A percentile compares a stretch with the other conserved stretches of the same genome.
Evolutionary conservation across 805 yeast species (phyloP).

Genomic region (Komagataella populi): DNA sequence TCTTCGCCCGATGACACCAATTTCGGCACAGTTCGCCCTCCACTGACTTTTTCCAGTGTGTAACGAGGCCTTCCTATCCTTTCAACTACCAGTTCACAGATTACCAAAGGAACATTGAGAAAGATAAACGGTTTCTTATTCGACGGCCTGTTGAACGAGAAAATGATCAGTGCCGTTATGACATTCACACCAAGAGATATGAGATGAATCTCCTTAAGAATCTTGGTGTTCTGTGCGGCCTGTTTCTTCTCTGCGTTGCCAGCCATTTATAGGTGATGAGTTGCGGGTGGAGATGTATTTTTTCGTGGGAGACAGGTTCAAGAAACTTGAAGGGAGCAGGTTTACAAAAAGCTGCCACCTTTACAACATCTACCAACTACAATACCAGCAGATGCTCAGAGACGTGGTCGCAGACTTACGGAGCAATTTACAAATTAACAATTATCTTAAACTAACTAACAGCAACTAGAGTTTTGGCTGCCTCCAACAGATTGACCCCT

Average conservation of each 20-base stretch:
- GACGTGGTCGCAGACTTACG: not conserved
- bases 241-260: slow-evolving; percentile 24
- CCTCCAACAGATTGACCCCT: slow-evolving; percentile 49
- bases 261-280: slow-evolving; percentile 14
- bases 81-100: slow-evolving; percentile 41
- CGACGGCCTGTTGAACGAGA: slow-evolving; percentile 29
- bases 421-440: not conserved
- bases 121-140: slow-evolving; percentile 29
- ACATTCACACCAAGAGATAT: slow-evolving; percentile 24
- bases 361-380: no score
- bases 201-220: slow-evolving; percentile 17
- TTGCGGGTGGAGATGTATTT: not conserved
- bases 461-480: slow-evolving; percentile 30
- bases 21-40: slow-evolving; percentile 13
- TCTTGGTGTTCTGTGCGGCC: slow-evolving; percentile 16
- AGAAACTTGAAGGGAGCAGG: not conserved
- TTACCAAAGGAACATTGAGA: slow-evolving; percentile 25
- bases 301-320: not conserved
- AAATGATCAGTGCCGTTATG: slow-evolving; percentile 19
- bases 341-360: no score
- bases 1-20: slow-evolving; percentile 47
- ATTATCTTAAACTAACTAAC: slow-evolving; percentile 15
- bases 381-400: no score
- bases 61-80: slow-evolving; percentile 47
- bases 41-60: slow-evolving; percentile 18